Conservation (phyloP, 768 basidiomycete species). For the Omphalotus guepiniiformis region DNA sequence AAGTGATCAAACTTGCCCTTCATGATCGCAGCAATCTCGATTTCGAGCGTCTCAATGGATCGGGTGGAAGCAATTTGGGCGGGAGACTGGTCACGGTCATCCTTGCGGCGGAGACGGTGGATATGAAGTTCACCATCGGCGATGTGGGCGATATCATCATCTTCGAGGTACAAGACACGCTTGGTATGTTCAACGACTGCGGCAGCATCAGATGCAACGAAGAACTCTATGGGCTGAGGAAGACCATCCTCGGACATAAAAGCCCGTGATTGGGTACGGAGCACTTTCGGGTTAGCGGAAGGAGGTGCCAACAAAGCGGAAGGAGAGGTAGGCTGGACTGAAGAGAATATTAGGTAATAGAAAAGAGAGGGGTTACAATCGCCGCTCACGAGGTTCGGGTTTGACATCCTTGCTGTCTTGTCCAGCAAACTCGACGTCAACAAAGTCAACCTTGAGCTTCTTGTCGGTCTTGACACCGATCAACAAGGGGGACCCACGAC, state of each 20-base stretch:
- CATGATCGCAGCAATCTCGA: slow-evolving; percentile 99
- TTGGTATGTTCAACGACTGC: slow-evolving; percentile 99
- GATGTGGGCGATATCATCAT: slow-evolving; percentile 98
- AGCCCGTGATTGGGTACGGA: slow-evolving; percentile 92
- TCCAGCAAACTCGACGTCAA: slow-evolving; percentile 92
- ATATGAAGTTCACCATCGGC: slow-evolving; percentile 97
- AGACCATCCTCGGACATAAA: slow-evolving; percentile 99
- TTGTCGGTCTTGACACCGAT: slow-evolving; percentile 99
- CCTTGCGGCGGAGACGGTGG: slow-evolving; percentile 92
- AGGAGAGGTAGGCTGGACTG: slow-evolving; percentile 49
- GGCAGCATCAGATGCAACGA: slow-evolving; percentile 95
- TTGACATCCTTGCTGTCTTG: slow-evolving; percentile 49
- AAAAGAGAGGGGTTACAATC: background rate
- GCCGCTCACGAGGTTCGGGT: slow-evolving; percentile 36
- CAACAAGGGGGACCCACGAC: slow-evolving; percentile 93
- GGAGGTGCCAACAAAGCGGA: slow-evolving; percentile 64
- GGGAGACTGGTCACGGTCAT: slow-evolving; percentile 59
- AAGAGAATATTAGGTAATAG: background rate
- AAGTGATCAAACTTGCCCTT: slow-evolving; percentile 99
- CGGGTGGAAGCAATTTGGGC: slow-evolving; percentile 71
- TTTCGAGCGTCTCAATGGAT: slow-evolving; percentile 95
- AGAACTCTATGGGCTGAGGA: slow-evolving; percentile 98
- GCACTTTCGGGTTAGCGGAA: slow-evolving; percentile 65
- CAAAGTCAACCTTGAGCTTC: slow-evolving; percentile 99
- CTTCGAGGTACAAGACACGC: slow-evolving; percentile 96